A percentile compares a stretch with the other conserved stretches of the same genome.
phyloP scores from a whole-genome alignment of 345 rosid genomes.

The rapeseed (Brassica napus) region Da-Ae NC_063452.1:2757501-2758000 shows the following conservation, averaged over 20 bases:
- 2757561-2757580: slow-evolving; percentile 9
- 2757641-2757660: slow-evolving; percentile 4
- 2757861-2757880: background rate
- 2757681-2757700: background rate
- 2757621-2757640: background rate
- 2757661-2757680: background rate
- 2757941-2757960: background rate
- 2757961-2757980: background rate
- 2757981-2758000: background rate
- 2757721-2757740: background rate
- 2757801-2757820: background rate
- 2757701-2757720: background rate
- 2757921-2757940: background rate
- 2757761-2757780: background rate
- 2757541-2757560: slow-evolving; percentile 29
- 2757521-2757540: slow-evolving; percentile 34
- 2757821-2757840: background rate
- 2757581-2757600: slow-evolving; percentile 6
- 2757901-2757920: background rate
- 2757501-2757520: slow-evolving; percentile 32
- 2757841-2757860: background rate
- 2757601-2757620: background rate
- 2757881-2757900: background rate
- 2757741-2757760: background rate
- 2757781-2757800: background rate